Percentiles rank a stretch among this genome's conserved stretches.
phyloP scores from a whole-genome alignment of 1,284 basidiomycete species.

The Fistulina hepatica region DNA sequence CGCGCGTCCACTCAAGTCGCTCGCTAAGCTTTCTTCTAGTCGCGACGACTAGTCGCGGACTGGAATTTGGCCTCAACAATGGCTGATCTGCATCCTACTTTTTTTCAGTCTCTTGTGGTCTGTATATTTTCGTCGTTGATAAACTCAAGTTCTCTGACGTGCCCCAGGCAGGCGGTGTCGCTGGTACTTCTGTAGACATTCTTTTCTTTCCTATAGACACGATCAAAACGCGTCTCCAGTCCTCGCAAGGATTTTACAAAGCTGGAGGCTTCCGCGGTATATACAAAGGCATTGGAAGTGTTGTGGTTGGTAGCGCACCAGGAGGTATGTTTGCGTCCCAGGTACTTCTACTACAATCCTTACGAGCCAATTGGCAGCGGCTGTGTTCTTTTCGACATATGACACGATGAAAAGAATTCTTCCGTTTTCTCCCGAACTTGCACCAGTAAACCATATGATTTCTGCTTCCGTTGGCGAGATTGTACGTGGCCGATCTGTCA shows the following conservation, averaged over 20 bases:
- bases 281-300: slow-evolving; percentile 92
- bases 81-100: slow-evolving; percentile 23
- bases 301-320: slow-evolving; percentile 91
- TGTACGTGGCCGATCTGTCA: slow-evolving; percentile 34
- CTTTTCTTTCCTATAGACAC: slow-evolving; percentile 97
- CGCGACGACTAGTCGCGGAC: too few species aligned
- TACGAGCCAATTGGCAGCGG: slow-evolving; percentile 43
- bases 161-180: slow-evolving; percentile 70
- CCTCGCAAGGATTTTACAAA: slow-evolving; percentile 73
- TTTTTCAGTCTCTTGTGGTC: slow-evolving; percentile 32
- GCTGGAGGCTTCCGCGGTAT: slow-evolving; percentile 89
- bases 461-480: slow-evolving; percentile 78
- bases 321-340: slow-evolving; percentile 57
- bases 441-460: slow-evolving; percentile 70
- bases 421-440: slow-evolving; percentile 46
- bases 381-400: slow-evolving; percentile 93
- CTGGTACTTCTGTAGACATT: slow-evolving; percentile 86
- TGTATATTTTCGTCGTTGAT: slow-evolving; percentile 8
- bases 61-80: too few species aligned
- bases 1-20: too few species aligned
- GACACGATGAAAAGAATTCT: slow-evolving; percentile 76
- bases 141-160: slow-evolving; percentile 5
- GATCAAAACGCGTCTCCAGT: slow-evolving; percentile 90
- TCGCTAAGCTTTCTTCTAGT: too few species aligned
- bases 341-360: not conserved